Percentiles rank a stretch among this genome's conserved stretches.
Evolutionary conservation across 257 asterid genomes (phyloP).

Genomic region (Penstemon eatonii): DNA sequence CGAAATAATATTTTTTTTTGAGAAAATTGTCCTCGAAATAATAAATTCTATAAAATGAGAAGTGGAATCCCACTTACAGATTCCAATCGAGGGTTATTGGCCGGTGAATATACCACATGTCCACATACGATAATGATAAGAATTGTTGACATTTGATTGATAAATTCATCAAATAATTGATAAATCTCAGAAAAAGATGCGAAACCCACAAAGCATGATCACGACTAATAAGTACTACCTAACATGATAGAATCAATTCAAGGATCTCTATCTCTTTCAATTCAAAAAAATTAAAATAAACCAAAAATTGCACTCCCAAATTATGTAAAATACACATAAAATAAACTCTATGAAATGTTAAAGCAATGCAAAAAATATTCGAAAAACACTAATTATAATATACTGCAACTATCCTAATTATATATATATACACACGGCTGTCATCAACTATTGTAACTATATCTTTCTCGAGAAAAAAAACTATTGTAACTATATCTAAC

Average conservation of each 20-base stretch:
- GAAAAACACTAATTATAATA: too few relatives aligned
- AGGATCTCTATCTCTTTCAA: too few relatives aligned
- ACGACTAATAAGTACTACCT: background rate
- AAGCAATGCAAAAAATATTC: background rate
- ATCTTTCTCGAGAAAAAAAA: too few relatives aligned
- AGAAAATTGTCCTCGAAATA: slow-evolving; percentile 6
- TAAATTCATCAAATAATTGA: background rate
- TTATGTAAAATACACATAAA: too few relatives aligned
- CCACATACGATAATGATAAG: slow-evolving; percentile 3
- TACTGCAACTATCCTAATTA: too few relatives aligned
- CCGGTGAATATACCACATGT: slow-evolving; percentile 27
- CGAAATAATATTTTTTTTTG: background rate
- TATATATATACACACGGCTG: too few relatives aligned
- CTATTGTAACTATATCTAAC: too few relatives aligned
- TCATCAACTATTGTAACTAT: too few relatives aligned
- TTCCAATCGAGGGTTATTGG: slow-evolving; percentile 27
- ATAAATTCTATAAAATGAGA: background rate
- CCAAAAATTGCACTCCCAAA: too few relatives aligned
- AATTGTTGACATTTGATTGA: background rate
- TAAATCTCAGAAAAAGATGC: slow-evolving; percentile 22
- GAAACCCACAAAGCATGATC: background rate
- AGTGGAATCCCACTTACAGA: slow-evolving; percentile 36
- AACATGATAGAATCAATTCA: slow-evolving; percentile 17
- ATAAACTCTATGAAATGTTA: background rate
- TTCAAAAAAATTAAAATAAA: background rate